Evolutionary conservation across 345 rosid genomes (phyloP).

Genomic region (Sisymbrium altissimum): DNA sequence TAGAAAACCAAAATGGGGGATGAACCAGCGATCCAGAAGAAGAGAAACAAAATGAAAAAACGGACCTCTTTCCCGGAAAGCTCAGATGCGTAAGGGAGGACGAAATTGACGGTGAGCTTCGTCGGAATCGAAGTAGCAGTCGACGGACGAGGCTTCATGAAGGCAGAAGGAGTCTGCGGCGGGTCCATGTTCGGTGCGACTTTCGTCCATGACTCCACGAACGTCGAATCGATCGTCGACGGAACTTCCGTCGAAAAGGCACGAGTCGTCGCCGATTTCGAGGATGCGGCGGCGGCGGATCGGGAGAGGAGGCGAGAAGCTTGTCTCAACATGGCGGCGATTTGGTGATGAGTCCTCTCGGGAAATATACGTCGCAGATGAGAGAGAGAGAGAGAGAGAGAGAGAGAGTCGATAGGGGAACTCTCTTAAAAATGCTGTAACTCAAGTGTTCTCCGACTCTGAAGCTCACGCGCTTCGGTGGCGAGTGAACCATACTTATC

Average conservation of each 20-base stretch:
- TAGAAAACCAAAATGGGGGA: not conserved
- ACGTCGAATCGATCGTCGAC: constrained; percentile 48
- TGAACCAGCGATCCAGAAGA: not conserved
- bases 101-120: constrained; percentile 83
- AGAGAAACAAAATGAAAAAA: not conserved
- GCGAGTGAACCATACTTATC: too few species aligned
- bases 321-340: constrained; percentile 49
- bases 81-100: constrained; percentile 66
- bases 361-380: constrained; percentile 12
- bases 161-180: constrained; percentile 70
- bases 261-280: constrained; percentile 36
- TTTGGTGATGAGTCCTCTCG: not conserved
- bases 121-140: constrained; percentile 63
- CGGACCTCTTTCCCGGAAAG: constrained; percentile 57
- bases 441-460: constrained; percentile 20
- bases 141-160: constrained; percentile 63
- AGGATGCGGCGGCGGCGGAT: constrained; percentile 32
- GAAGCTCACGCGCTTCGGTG: not conserved
- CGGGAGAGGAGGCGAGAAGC: constrained; percentile 49
- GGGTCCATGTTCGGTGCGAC: constrained; percentile 71
- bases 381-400: not conserved
- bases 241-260: constrained; percentile 51
- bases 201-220: constrained; percentile 68
- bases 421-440: not conserved
- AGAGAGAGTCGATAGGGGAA: not conserved